These are phyloP conservation scores for Suhomyces terraborum DNA, from an alignment of 1,139 yeast species.

Conservation along the genomic window DNA sequence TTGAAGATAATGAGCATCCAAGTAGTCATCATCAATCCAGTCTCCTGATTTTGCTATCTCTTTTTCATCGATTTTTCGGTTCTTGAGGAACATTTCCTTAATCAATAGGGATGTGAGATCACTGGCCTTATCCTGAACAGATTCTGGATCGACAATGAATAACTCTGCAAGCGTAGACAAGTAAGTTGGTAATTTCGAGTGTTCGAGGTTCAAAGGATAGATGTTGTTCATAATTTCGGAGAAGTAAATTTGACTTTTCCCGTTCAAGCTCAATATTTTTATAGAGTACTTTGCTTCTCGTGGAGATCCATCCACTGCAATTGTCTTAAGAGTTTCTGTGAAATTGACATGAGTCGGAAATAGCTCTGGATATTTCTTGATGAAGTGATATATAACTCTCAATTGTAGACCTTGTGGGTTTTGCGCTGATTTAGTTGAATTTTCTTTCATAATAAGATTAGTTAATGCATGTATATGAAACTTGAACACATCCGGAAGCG, in stretches of 20 bases:
- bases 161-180: constrained; percentile 65
- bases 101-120: constrained; percentile 64
- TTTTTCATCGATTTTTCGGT: constrained; percentile 34
- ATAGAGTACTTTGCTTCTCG: constrained; percentile 67
- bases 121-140: constrained; percentile 55
- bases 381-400: constrained; percentile 62
- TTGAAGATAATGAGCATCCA: constrained; percentile 30
- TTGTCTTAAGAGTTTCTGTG: constrained; percentile 39
- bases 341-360: constrained; percentile 41
- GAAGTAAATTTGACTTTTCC: constrained; percentile 42
- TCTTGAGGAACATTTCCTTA: constrained; percentile 59
- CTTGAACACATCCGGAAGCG: constrained; percentile 66
- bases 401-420: constrained; percentile 29
- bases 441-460: constrained; percentile 34
- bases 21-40: constrained; percentile 54
- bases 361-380: constrained; percentile 48
- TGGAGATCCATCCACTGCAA: constrained; percentile 58
- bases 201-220: constrained; percentile 51
- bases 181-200: constrained; percentile 51
- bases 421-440: constrained; percentile 17
- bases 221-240: constrained; percentile 43
- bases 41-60: constrained; percentile 26
- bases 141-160: constrained; percentile 51
- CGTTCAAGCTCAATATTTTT: constrained; percentile 55
- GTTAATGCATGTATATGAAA: constrained; percentile 58